Evolutionary conservation across 176 grass and related monocot genomes (phyloP).

Genomic region (Elaeis guineensis): DNA sequence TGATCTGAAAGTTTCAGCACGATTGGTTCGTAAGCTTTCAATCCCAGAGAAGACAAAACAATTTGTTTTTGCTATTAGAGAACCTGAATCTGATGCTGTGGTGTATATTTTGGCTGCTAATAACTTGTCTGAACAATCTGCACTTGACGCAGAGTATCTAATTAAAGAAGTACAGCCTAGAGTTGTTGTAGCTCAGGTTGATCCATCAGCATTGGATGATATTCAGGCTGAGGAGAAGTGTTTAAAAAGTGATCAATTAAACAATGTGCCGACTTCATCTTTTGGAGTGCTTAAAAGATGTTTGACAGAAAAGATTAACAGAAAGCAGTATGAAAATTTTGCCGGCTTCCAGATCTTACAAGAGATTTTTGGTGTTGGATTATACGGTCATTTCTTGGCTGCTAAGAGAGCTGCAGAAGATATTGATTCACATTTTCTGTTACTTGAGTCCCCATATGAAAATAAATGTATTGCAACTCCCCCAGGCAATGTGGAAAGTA

Average conservation of each 20-base stretch:
- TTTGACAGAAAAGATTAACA: slow-evolving; percentile 72
- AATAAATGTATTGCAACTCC: slow-evolving; percentile 21
- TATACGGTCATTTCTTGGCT: slow-evolving; percentile 80
- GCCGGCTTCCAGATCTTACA: slow-evolving; percentile 73
- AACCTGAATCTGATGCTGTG: slow-evolving; percentile 43
- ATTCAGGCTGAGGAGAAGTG: slow-evolving; percentile 62
- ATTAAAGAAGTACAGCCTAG: slow-evolving; percentile 69
- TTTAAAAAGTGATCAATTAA: slow-evolving; percentile 25
- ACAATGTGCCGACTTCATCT: slow-evolving; percentile 58
- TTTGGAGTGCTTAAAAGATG: slow-evolving; percentile 69
- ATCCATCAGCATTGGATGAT: slow-evolving; percentile 45
- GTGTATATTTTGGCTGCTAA: slow-evolving; percentile 82
- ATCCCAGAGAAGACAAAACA: slow-evolving; percentile 82
- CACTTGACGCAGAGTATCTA: slow-evolving; percentile 53
- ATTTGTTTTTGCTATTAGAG: slow-evolving; percentile 74
- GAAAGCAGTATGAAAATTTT: slow-evolving; percentile 61
- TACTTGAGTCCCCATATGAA: slow-evolving; percentile 86
- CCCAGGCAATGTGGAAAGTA: slow-evolving; percentile 10
- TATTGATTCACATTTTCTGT: slow-evolving; percentile 49
- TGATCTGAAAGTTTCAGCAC: slow-evolving; percentile 57
- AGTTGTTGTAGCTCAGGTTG: slow-evolving; percentile 68
- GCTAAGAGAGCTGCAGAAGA: slow-evolving; percentile 79
- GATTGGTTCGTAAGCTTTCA: slow-evolving; percentile 45
- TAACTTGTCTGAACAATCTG: slow-evolving; percentile 73
- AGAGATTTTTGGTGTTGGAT: slow-evolving; percentile 88